These are phyloP conservation scores for Dothideomycetes sp. DNA, from an alignment of 2,329 filamentous ascomycete genomes.

Conservation along the genomic window DNA sequence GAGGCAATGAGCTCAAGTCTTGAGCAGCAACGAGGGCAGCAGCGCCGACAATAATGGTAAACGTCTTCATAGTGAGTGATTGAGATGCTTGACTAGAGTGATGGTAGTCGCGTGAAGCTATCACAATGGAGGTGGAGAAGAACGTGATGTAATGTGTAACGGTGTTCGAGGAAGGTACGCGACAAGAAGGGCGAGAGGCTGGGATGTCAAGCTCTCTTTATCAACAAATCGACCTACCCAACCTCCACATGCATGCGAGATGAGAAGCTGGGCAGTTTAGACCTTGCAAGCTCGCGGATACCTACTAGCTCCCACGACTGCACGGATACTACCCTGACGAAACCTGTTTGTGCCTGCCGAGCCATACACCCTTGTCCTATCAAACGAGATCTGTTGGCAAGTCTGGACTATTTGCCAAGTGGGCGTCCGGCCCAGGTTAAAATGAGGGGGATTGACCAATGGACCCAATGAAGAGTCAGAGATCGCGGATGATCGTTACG, in stretches of 20 bases:
- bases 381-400: neutral
- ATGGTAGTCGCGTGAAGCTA: neutral
- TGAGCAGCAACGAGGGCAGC: neutral
- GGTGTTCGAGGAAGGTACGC: too few relatives aligned
- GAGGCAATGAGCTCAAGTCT: neutral
- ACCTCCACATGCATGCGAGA: too few relatives aligned
- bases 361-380: neutral
- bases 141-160: too few relatives aligned
- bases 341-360: neutral
- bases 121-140: neutral
- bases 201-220: too few relatives aligned
- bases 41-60: neutral
- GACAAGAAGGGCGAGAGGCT: too few relatives aligned
- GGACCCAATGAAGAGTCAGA: neutral
- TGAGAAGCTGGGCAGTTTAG: too few relatives aligned
- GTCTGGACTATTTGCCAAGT: neutral
- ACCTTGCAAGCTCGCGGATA: too few relatives aligned
- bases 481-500: neutral
- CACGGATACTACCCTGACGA: too few relatives aligned
- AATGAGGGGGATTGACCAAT: neutral
- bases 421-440: neutral
- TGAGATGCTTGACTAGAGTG: neutral
- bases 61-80: neutral
- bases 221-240: too few relatives aligned
- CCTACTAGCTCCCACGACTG: too few relatives aligned